Base-by-base conservation (phyloP, 495 filamentous ascomycete species). In the Penicillium bialowiezense region DNA sequence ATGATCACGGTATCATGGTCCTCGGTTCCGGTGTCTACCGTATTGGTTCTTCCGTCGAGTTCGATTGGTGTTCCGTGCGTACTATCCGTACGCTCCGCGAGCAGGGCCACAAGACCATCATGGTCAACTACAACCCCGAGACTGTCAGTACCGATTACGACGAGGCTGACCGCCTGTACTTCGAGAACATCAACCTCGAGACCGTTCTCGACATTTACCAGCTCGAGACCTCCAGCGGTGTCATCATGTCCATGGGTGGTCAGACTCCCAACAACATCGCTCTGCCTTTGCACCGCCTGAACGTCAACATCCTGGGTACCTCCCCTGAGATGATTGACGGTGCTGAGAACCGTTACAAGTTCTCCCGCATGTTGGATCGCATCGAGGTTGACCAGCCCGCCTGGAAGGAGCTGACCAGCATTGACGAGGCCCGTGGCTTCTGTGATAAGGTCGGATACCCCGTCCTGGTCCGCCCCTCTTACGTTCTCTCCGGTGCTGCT, bases 221-320 rank as follows among this genome's bases (percentile, higher is more conserved):
- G 64, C 75, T 93, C 41, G 93, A 98, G 70, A 75, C 78, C 17
- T 85, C 92, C 0, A 86, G 80, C 54, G 93, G 93, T 55, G 89
- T 98, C n/a, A 83, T 98, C 55, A 89, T 95, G 50, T 92, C 92
- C 26, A 96, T 98, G 92, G 92, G 92, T 68, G 93, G 93, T 28
- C 93, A 97, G 64, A 96, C 91, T 10, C 92, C 93, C 1, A 97
- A 98, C 77, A 98, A 98, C 74, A 97, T 97, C 57, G 91, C 93
- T 17, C 77, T 97, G 44, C 89, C 88, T 1, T 78, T 97, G 19
- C 84, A 90, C 54, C 87, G 92, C 32, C 75, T 92, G 13, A 93
- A 95, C 36, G 89, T 96, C 57, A 90, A 89, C 69, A 86, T 98
- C 15, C 76, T 96, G 0, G 93, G 93, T 54, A 98, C 93, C 1